Base-by-base conservation (phyloP, 495 filamentous ascomycete genomes). In the Bryoglossum gracile region DNA sequence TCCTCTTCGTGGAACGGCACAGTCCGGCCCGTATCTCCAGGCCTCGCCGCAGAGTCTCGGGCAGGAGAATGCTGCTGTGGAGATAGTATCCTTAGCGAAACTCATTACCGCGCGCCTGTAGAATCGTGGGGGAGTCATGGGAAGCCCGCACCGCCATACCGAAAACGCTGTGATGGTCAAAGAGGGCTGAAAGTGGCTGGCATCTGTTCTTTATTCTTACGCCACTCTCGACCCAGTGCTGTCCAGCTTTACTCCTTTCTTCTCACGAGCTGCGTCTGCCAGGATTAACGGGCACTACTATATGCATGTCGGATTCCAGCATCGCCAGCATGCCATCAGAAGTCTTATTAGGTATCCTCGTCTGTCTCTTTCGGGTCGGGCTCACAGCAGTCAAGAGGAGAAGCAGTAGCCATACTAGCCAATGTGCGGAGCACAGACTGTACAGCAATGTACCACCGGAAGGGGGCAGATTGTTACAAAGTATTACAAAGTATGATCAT, bases 331-430 rank as follows among this genome's bases (percentile, higher is more conserved):
- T n/a, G n/a, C n/a, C n/a, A n/a, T n/a, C n/a, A n/a, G n/a, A n/a
- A n/a, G n/a, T n/a, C n/a, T n/a, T n/a, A n/a, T 42, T 21, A 30
- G 13, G 25, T 28, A 14, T 22, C 24, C 41, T 43, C 41, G 41
- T 43, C 22, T 43, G 25, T 43, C 41, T 22, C 41, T 43, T 43
- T 33, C 41, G 41, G n/a, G n/a, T n/a, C n/a, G n/a, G n/a, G n/a
- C n/a, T n/a, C n/a, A n/a, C n/a, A n/a, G n/a, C n/a, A n/a, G n/a
- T n/a, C n/a, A 6, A 4, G 13, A 35, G 1, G 11, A 38, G 35
- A 38, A 18, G 35, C 13, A 6, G 35, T 16, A 38, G 35, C 35
- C 35, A 18, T 18, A 6, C 18, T 38, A 18, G 16, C n/a, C n/a
- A n/a, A n/a, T n/a, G n/a, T n/a, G n/a, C n/a, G n/a, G n/a, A n/a